Percentiles rank a stretch among this genome's conserved stretches.
phyloP scores from a whole-genome alignment of 345 rosid species.

The Eutrema japonicum region DNA sequence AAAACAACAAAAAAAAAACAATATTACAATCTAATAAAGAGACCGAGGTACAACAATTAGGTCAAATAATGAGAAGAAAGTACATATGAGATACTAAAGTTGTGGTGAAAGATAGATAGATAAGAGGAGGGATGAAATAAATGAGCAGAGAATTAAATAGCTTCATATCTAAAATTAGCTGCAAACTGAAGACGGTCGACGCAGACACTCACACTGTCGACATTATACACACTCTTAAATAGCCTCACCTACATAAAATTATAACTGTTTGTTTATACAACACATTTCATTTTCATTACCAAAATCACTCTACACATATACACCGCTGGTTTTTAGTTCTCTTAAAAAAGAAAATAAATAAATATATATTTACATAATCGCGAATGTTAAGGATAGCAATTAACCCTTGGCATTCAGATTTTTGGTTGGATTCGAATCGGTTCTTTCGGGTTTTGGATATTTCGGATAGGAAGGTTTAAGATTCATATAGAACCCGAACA shows the following conservation, averaged over 20 bases:
- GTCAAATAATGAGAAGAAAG: slow-evolving; percentile 19
- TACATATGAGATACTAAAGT: slow-evolving; percentile 25
- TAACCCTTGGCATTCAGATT: neutral
- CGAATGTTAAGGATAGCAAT: neutral
- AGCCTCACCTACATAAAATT: slow-evolving; percentile 36
- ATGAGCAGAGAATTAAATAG: slow-evolving; percentile 29
- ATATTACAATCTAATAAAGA: slow-evolving; percentile 17
- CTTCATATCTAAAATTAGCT: slow-evolving; percentile 41
- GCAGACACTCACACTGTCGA: slow-evolving; percentile 36
- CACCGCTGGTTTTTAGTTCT: slow-evolving; percentile 20
- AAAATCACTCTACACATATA: slow-evolving; percentile 10
- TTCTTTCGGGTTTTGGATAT: no score
- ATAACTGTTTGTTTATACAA: slow-evolving; percentile 18
- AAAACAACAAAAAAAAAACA: neutral
- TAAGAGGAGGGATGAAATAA: slow-evolving; percentile 1
- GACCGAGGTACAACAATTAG: slow-evolving; percentile 18
- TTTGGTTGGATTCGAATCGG: no score
- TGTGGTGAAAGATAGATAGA: slow-evolving; percentile 26
- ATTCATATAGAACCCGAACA: no score
- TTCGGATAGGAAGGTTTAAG: no score
- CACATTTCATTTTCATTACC: slow-evolving; percentile 35
- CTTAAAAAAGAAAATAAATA: neutral
- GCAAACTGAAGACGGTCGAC: slow-evolving; percentile 37
- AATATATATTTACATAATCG: neutral
- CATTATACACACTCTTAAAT: slow-evolving; percentile 35